Conservation (phyloP, 108 stramenopile species). For the Fragilariopsis cylindrus region DNA sequence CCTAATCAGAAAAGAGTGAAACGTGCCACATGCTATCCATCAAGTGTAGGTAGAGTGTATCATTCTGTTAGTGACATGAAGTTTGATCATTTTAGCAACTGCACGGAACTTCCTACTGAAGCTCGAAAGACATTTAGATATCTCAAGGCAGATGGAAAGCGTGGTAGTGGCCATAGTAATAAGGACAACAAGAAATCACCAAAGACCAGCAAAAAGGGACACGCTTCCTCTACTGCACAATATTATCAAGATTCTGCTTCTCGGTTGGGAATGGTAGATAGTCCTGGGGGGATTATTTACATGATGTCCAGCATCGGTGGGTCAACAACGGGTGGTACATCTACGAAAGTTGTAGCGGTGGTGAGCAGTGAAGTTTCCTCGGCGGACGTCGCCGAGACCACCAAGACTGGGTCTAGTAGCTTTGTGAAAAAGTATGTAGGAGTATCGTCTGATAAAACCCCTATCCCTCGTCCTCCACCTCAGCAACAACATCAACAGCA, state of each 20-base stretch:
- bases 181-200: background rate
- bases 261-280: conserved; percentile 50
- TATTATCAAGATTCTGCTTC: conserved; percentile 55
- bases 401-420: too few relatives aligned
- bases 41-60: conserved; percentile 49
- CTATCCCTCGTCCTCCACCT: too few relatives aligned
- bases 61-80: conserved; percentile 67
- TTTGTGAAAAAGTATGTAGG: too few relatives aligned
- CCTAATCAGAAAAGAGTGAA: conserved; percentile 39
- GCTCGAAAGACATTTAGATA: conserved; percentile 32
- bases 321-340: too few relatives aligned
- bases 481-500: conserved; percentile 4
- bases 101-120: conserved; percentile 34
- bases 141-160: conserved; percentile 37
- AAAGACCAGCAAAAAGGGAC: conserved; percentile 16
- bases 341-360: too few relatives aligned
- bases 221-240: conserved; percentile 45
- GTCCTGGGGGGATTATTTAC: conserved; percentile 34
- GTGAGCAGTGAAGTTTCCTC: too few relatives aligned
- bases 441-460: too few relatives aligned
- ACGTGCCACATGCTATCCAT: conserved; percentile 60
- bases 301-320: background rate
- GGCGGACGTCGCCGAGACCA: too few relatives aligned
- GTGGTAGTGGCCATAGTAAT: conserved; percentile 9
- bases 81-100: conserved; percentile 60